Evolutionary conservation across 176 grass and related monocot species (phyloP), one percentile per base, ranked within the genome.

Genomic region (Thalia dealbata): DNA sequence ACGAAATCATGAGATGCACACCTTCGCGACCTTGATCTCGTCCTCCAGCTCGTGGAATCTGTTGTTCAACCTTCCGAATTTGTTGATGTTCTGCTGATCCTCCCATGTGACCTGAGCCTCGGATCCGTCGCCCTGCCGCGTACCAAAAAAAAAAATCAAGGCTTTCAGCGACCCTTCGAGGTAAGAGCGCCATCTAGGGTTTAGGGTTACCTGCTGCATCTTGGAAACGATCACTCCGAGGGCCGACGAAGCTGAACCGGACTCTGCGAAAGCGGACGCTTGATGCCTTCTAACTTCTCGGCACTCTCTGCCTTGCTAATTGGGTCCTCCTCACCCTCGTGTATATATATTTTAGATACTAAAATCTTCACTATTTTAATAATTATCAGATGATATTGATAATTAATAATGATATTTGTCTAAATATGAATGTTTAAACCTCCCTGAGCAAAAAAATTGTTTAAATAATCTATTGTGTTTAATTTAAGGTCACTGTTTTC

Each of bases 51-150:
- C 95, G 50, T 99, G 90, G 62, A 88, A 83, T 63, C 90, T 83
- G 77, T 91, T 99, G 85, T 99, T 99, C 81, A 99, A 83, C 61
- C 95, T 87, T 52, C 95, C 95, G 35, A 99, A 99, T 32, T 81
- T 81, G 83, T 97, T 97, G 77, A 92, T 97, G 75, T 93, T 97
- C 78, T 97, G 89, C 85, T 97, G 95, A 84, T 97, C 95, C 38
- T 97, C 95, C 95, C 95, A 97, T 27, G 95, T 97, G 61, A 97
- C 95, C 70, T 92, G 95, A 45, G 90, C 83, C 84, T 97, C 95
- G 81, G 90, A 76, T 61, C 90, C 87, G n/a, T 88, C 90, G 28
- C 93, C 93, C 89, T 97, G 71, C 45, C 45, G 18, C 65, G 38
- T 5, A 68, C 2, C 32, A 23, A 68, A n/a, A n/a, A n/a, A n/a